A percentile compares a stretch with the other conserved stretches of the same genome.
Evolutionary conservation across 805 yeast species (phyloP).

Genomic region (Candida loeiensis): DNA sequence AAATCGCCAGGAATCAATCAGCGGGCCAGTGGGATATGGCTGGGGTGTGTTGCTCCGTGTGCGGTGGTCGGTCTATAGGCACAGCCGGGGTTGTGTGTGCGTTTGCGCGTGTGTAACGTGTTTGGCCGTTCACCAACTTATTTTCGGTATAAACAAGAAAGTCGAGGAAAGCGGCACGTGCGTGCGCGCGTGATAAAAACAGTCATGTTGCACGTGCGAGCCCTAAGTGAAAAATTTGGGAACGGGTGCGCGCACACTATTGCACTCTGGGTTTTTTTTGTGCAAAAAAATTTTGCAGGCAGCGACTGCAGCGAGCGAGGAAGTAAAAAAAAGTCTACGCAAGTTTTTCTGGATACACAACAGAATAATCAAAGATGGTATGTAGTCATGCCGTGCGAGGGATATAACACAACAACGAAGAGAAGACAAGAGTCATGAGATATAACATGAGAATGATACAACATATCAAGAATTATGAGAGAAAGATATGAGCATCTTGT

Average conservation of each 20-base stretch:
- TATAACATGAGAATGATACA: no score
- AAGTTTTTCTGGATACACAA: conserved; percentile 14
- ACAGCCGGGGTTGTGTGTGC: neutral
- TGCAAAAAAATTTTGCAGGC: conserved; percentile 4
- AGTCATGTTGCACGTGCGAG: conserved; percentile 3
- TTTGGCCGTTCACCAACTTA: neutral
- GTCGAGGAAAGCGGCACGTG: no score
- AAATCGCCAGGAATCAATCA: neutral
- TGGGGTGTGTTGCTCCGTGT: neutral
- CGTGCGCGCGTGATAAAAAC: neutral
- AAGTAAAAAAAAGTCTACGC: conserved; percentile 10
- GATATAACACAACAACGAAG: neutral
- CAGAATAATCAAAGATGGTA: conserved; percentile 11
- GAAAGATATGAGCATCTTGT: no score
- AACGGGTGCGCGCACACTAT: conserved; percentile 1
- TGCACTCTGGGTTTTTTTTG: conserved; percentile 1
- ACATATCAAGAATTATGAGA: no score
- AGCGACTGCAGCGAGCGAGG: conserved; percentile 3
- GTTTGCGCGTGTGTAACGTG: neutral
- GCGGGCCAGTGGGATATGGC: neutral
- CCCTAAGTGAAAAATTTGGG: neutral
- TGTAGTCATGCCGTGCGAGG: conserved; percentile 1
- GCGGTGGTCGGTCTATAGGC: neutral
- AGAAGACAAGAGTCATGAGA: no score
- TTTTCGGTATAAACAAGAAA: neutral